Percentiles rank a stretch among this genome's conserved stretches.
Evolutionary conservation across 495 filamentous ascomycete genomes (phyloP).

Genomic region (Stereocaulon alpinum): DNA sequence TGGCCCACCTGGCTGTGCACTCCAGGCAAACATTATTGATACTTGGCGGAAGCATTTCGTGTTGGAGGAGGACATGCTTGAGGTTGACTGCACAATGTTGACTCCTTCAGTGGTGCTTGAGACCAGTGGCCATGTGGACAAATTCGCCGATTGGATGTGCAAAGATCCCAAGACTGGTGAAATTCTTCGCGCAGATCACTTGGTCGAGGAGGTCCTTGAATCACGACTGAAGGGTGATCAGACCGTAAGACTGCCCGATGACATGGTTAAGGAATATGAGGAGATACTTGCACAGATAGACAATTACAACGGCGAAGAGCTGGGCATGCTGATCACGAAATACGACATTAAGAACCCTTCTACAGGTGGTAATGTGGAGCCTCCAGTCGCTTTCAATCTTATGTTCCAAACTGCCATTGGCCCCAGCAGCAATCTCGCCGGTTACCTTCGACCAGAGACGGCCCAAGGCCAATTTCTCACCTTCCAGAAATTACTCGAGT

Average conservation of each 20-base stretch:
- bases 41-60: slow-evolving; percentile 89
- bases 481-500: slow-evolving; percentile 60
- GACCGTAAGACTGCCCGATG: slow-evolving; percentile 54
- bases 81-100: slow-evolving; percentile 76
- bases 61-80: slow-evolving; percentile 82
- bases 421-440: slow-evolving; percentile 52
- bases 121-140: slow-evolving; percentile 94
- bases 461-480: slow-evolving; percentile 60
- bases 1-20: slow-evolving; percentile 69
- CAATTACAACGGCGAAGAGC: slow-evolving; percentile 56
- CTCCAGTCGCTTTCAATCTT: slow-evolving; percentile 60
- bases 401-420: slow-evolving; percentile 68
- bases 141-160: slow-evolving; percentile 99
- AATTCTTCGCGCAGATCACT: slow-evolving; percentile 89
- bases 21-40: slow-evolving; percentile 81
- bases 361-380: slow-evolving; percentile 48
- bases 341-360: slow-evolving; percentile 56
- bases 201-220: slow-evolving; percentile 90
- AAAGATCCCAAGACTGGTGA: slow-evolving; percentile 97
- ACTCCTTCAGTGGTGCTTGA: slow-evolving; percentile 87
- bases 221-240: slow-evolving; percentile 65
- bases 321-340: slow-evolving; percentile 53
- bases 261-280: slow-evolving; percentile 55
- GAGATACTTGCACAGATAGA: slow-evolving; percentile 62
- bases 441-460: slow-evolving; percentile 57